Percentiles rank a stretch among this genome's conserved stretches.
These are phyloP conservation scores for Collybiopsis luxurians DNA, from an alignment of 768 basidiomycete genomes.

Conservation along the genomic window DNA sequence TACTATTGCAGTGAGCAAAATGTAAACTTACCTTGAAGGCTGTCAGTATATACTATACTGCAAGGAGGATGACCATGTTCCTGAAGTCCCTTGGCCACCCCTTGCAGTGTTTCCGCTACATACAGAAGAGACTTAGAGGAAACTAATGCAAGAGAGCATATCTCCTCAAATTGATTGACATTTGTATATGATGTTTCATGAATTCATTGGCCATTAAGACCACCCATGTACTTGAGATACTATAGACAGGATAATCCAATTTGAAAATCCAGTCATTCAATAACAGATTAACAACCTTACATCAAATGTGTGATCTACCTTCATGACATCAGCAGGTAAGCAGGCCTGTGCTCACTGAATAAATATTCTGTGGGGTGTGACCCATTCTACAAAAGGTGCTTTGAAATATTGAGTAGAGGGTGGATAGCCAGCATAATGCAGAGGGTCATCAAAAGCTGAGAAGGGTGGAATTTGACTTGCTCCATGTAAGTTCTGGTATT, in stretches of 20 bases:
- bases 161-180: conserved; percentile 15
- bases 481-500: conserved; percentile 9
- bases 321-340: conserved; percentile 9
- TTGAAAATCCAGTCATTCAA: too few species aligned
- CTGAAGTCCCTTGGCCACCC: conserved; percentile 5
- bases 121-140: conserved; percentile 13
- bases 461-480: conserved; percentile 5
- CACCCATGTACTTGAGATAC: conserved; percentile 14
- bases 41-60: conserved; percentile 12
- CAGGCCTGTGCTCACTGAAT: conserved; percentile 14
- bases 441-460: conserved; percentile 9
- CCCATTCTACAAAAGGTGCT: conserved; percentile 13
- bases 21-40: conserved; percentile 11
- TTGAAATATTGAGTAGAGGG: conserved; percentile 14
- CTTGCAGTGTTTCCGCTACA: conserved; percentile 8
- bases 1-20: neutral
- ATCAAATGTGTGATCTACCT: conserved; percentile 17
- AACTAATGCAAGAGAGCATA: conserved; percentile 9
- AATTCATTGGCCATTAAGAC: conserved; percentile 14
- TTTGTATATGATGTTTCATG: conserved; percentile 9
- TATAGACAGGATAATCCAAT: neutral
- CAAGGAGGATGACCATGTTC: conserved; percentile 13
- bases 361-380: conserved; percentile 9
- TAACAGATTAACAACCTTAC: conserved; percentile 1
- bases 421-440: conserved; percentile 12